Evolutionary conservation across 306 rosid species (phyloP), one percentile per base, ranked within the genome.

Genomic region (Astragalus glycyphyllos): DNA sequence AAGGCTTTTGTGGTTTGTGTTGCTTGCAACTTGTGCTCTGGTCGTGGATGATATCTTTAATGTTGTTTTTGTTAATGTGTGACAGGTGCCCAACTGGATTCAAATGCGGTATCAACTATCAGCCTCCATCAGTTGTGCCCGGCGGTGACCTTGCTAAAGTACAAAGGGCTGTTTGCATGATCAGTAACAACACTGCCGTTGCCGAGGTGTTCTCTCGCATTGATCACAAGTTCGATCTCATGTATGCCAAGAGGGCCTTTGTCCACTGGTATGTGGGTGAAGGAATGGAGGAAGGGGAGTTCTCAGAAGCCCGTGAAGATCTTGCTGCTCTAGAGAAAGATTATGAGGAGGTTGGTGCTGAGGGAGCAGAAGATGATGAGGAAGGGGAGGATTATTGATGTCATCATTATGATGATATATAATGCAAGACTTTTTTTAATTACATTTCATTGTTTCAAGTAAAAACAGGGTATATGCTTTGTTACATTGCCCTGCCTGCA

Each of bases 211-310:
- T 94, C 86, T 88, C 98, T 11, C 90, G 98, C 68, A 94, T 94
- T 48, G 98, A 94, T 82, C 96, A 90, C 81, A 94, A 94, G 69
- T 94, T 94, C 58, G 98, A 94, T 78, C 95, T 94, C 76, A 94
- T 94, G 98, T 94, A 94, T 78, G 78, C 98, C n/a, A 94, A 94
- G 81, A 90, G 98, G 81, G 98, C 98, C 68, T 94, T 94, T 35
- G 98, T 94, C 20, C 98, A 94, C 86, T 94, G 98, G 98, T 94
- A 94, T 16, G 98, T 94, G 0, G 98, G 98, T 58, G 98, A 94
- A 65, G 98, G 98, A 37, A 94, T 94, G 98, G 98, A 94, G 74
- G 98, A 94, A 87, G 98, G 98, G 11, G 98, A 94, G 83, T 94
- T 94, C 81, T 94, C 98, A 0, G 98, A 94, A 83, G 98, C 98